A percentile compares a stretch with the other conserved stretches of the same genome.
Conservation (phyloP, 345 rosid genomes). For the Cardiospermum halicacabum region DNA sequence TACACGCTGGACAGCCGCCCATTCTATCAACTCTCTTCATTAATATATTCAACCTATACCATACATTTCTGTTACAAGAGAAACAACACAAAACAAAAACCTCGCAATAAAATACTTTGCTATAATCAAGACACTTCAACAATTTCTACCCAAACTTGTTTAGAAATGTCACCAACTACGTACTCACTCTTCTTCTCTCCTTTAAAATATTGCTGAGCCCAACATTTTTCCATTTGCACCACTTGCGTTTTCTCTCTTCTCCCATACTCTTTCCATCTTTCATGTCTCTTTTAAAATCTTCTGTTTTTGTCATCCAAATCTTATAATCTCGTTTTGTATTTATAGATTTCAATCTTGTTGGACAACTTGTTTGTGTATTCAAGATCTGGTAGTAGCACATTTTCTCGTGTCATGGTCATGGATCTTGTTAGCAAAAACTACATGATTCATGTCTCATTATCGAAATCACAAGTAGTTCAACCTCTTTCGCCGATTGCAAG, state of each 20-base stretch:
- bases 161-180: constrained; percentile 22
- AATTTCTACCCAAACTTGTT: constrained; percentile 14
- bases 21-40: not conserved
- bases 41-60: not conserved
- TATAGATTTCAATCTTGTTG: constrained; percentile 7
- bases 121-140: constrained; percentile 25
- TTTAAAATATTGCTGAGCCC: not conserved
- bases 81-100: not conserved
- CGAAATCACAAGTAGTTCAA: not conserved
- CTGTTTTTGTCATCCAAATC: not conserved
- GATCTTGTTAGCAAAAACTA: constrained; percentile 34
- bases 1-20: constrained; percentile 14
- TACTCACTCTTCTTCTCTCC: constrained; percentile 1
- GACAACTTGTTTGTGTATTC: not conserved
- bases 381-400: constrained; percentile 9
- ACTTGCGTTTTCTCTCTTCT: constrained; percentile 23
- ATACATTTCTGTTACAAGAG: constrained; percentile 3
- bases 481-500: constrained; percentile 29
- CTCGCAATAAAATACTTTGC: not conserved
- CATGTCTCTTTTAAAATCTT: constrained; percentile 12
- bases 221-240: constrained; percentile 14
- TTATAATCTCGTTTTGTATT: not conserved
- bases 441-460: constrained; percentile 17
- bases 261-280: constrained; percentile 21
- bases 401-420: constrained; percentile 26